Evolutionary conservation across 257 asterid genomes (phyloP).

Genomic region (Nicotiana sylvestris): DNA sequence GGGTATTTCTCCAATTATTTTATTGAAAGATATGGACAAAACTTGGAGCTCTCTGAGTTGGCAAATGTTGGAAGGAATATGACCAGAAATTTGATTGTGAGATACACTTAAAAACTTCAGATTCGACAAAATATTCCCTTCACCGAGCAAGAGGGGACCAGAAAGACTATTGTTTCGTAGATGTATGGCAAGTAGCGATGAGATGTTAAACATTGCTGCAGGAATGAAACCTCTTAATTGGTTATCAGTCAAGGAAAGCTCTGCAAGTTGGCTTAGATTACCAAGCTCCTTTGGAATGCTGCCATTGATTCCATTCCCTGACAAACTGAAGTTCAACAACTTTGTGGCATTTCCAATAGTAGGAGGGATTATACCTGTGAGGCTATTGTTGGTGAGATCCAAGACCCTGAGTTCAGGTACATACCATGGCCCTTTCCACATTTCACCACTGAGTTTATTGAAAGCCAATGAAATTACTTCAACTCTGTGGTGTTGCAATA

Average conservation of each 20-base stretch:
- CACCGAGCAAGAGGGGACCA: background rate
- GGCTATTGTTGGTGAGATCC: conserved; percentile 8
- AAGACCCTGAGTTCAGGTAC: conserved; percentile 8
- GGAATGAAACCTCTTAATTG: conserved; percentile 29
- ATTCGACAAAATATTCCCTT: background rate
- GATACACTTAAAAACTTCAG: conserved; percentile 21
- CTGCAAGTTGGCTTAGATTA: background rate
- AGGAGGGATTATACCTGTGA: background rate
- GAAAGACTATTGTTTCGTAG: conserved; percentile 18
- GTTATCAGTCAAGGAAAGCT: background rate
- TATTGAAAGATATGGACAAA: conserved; percentile 19
- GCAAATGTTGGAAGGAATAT: conserved; percentile 24
- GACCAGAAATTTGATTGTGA: conserved; percentile 14
- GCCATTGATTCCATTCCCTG: background rate
- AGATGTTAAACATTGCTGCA: conserved; percentile 18
- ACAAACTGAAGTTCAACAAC: background rate
- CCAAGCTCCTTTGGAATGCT: background rate
- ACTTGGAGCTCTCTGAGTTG: conserved; percentile 11
- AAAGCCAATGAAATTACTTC: conserved; percentile 10
- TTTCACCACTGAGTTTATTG: conserved; percentile 13
- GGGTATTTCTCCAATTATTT: conserved; percentile 21
- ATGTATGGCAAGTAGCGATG: conserved; percentile 14
- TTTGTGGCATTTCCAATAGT: background rate
- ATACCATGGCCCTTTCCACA: background rate
- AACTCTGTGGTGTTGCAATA: conserved; percentile 6